Evolutionary conservation across 495 filamentous ascomycete species (phyloP), one percentile per base, ranked within the genome.

Genomic region (Polyplosphaeria fusca): DNA sequence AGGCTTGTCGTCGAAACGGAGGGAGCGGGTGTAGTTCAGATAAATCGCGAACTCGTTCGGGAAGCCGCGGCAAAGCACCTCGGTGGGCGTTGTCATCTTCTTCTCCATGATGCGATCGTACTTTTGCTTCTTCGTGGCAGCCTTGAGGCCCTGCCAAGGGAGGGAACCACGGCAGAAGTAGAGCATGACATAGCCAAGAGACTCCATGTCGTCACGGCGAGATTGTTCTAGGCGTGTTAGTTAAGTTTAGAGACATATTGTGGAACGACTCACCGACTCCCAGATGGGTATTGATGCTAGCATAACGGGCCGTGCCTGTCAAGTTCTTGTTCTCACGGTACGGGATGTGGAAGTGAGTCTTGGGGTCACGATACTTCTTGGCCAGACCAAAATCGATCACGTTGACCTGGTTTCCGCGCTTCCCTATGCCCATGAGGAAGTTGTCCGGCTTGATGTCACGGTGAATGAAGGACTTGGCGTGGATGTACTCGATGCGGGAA

Each of bases 241-340:
- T 38, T 56, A 50, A 5, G 23, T 14, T 14, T 12, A 54, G 3
- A 44, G 5, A 46, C 32, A 27, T 5, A n/a, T 4, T 20, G 14
- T n/a, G 37, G 20, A 20, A 11, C 7, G 23, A 77, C 82, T 40
- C 81, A 86, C 84, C 85, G 65, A 99, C 93, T 71, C 93, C 93
- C 64, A 99, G 77, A 71, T 99, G 93, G 35, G 93, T 99, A 78
- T 99, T 99, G 77, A 99, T 99, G 64, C 89, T 95, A 60, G 93
- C 93, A 78, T 99, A 99, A 73, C 93, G 94, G 61, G 93, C 93
- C 67, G 93, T 99, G 68, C 93, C 93, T 28, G 93, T 99, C 76
- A 99, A 79, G 82, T 99, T 99, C 87, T 99, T 99, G 84, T 99
- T 99, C 89, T 99, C 93, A 74, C 93, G 85, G 79, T 99, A 99